phyloP scores from a whole-genome alignment of 2,329 filamentous ascomycete species.

The Colletotrichum truncatum region DNA sequence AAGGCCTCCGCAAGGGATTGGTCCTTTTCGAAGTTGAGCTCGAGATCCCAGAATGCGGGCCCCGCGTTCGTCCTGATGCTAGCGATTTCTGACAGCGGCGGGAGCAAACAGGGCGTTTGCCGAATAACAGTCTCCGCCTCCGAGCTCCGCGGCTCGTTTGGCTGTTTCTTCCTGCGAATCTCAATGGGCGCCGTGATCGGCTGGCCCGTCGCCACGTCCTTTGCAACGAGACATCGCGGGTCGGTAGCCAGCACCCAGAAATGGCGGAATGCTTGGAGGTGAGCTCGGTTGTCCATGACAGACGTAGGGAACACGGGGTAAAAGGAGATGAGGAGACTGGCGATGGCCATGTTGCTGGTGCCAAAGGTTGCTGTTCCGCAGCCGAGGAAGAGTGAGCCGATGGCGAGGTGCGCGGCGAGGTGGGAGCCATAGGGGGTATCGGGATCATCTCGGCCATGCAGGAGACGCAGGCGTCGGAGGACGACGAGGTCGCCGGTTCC shows the following conservation, averaged over 20 bases:
- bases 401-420: slow-evolving; percentile 89
- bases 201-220: slow-evolving; percentile 85
- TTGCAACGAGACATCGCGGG: slow-evolving; percentile 85
- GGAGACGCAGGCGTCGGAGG: slow-evolving; percentile 83
- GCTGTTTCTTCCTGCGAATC: slow-evolving; percentile 64
- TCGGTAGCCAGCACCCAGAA: slow-evolving; percentile 97
- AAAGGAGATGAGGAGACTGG: slow-evolving; percentile 87
- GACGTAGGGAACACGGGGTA: slow-evolving; percentile 92
- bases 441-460: slow-evolving; percentile 86
- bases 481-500: slow-evolving; percentile 90
- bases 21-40: slow-evolving; percentile 76
- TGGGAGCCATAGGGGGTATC: slow-evolving; percentile 94
- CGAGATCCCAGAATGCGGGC: slow-evolving; percentile 81
- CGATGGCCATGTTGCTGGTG: slow-evolving; percentile 87
- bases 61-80: slow-evolving; percentile 68
- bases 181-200: slow-evolving; percentile 79
- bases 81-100: slow-evolving; percentile 71
- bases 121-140: slow-evolving; percentile 43
- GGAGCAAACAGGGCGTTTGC: slow-evolving; percentile 67
- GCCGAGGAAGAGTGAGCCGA: slow-evolving; percentile 89
- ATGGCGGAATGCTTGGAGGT: slow-evolving; percentile 95
- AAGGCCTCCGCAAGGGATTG: slow-evolving; percentile 72
- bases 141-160: slow-evolving; percentile 32
- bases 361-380: slow-evolving; percentile 93
- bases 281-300: slow-evolving; percentile 92